Evolutionary conservation across 495 filamentous ascomycete genomes (phyloP).

Genomic region (Trichocladium antarcticum): DNA sequence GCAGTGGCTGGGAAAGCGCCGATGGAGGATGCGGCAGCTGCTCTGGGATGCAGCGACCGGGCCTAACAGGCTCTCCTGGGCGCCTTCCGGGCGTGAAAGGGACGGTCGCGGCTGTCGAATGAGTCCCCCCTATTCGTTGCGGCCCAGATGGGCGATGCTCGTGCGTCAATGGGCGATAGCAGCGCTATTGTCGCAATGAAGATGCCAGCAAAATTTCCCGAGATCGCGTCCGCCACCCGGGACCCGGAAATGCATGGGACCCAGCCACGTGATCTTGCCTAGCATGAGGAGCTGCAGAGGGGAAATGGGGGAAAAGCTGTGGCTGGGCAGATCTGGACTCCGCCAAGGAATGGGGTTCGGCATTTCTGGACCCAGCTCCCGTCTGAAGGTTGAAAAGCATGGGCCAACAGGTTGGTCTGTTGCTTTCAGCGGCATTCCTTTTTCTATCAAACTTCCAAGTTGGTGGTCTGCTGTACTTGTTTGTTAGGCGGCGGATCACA

Average conservation of each 20-base stretch:
- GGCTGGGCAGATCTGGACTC: conserved; percentile 4
- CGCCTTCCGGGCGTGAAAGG: conserved; percentile 2
- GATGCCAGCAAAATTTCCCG: conserved; percentile 22
- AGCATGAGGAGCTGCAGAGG: background rate
- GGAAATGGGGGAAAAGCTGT: conserved; percentile 9
- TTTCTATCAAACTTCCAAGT: too few relatives aligned
- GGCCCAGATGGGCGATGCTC: conserved; percentile 15
- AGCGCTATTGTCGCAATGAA: conserved; percentile 21
- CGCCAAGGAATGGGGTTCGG: conserved; percentile 2
- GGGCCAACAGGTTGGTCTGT: background rate
- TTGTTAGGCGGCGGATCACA: too few relatives aligned
- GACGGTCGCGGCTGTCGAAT: conserved; percentile 1
- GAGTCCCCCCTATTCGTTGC: conserved; percentile 3
- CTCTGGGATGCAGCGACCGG: background rate
- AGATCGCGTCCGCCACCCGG: conserved; percentile 17
- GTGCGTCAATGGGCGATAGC: conserved; percentile 26
- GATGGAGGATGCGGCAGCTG: background rate
- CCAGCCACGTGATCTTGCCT: conserved; percentile 23
- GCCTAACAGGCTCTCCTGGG: background rate
- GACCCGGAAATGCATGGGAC: conserved; percentile 5
- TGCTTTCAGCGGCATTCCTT: too few relatives aligned
- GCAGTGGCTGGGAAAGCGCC: conserved; percentile 12
- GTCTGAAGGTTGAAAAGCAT: background rate
- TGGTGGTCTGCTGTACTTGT: too few relatives aligned
- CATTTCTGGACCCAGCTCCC: background rate